These are phyloP conservation scores for Rubia peregrina DNA, from an alignment of 305 asterid species.

Conservation along the genomic window DNA sequence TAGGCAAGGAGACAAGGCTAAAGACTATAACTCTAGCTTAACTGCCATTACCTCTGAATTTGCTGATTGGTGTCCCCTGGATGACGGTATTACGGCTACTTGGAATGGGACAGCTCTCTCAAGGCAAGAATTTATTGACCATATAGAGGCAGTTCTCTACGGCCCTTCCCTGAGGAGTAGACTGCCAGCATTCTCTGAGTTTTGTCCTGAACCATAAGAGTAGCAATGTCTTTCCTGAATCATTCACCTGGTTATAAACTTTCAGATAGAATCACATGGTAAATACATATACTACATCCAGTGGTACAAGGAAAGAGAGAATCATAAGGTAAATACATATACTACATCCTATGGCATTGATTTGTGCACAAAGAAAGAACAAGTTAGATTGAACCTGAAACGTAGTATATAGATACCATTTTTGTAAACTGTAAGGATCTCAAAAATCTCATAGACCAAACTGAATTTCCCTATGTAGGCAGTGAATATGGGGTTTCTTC, in stretches of 20 bases:
- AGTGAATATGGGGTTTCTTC: background rate
- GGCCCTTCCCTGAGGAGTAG: background rate
- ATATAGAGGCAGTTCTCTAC: background rate
- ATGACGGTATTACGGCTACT: background rate
- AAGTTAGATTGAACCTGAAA: background rate
- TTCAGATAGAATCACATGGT: background rate
- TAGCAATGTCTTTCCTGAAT: background rate
- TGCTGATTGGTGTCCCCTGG: background rate
- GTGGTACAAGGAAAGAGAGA: background rate
- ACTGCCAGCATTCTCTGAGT: background rate
- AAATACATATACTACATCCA: background rate
- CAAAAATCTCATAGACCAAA: background rate
- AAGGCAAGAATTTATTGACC: background rate
- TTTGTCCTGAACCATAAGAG: background rate
- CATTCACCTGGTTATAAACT: background rate
- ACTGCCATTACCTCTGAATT: background rate
- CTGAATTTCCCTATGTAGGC: too few species aligned
- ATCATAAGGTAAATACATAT: background rate
- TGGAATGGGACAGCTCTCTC: background rate
- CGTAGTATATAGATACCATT: background rate
- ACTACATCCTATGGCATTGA: background rate
- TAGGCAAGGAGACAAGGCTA: background rate
- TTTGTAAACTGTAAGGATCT: background rate
- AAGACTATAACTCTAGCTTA: background rate
- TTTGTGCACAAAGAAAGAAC: background rate